phyloP scores from a whole-genome alignment of 225 moss, liverwort and hornwort genomes.

The Pseudisothecium myosuroides region DNA sequence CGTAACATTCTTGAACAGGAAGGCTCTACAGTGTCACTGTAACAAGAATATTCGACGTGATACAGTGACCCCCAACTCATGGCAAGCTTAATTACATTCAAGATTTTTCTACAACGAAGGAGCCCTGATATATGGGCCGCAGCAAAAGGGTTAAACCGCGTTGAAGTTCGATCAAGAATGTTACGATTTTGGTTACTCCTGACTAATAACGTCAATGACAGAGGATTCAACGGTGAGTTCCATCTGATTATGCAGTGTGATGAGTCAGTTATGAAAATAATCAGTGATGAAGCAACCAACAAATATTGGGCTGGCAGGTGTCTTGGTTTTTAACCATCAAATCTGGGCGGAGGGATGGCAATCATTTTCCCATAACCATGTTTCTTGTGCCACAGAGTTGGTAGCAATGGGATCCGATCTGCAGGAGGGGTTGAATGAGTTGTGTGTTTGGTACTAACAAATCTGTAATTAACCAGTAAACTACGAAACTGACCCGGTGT shows the following conservation, averaged over 20 bases:
- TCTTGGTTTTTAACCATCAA: neutral
- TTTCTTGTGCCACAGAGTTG: conserved; percentile 16
- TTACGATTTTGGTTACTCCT: neutral
- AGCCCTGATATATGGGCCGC: neutral
- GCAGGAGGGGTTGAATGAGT: neutral
- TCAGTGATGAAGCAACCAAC: neutral
- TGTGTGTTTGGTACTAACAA: neutral
- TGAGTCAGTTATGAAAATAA: neutral
- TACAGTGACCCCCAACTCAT: no score
- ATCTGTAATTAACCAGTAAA: neutral
- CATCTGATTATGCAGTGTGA: neutral
- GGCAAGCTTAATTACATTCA: neutral
- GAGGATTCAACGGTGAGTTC: neutral
- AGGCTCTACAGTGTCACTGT: neutral
- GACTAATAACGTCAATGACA: neutral
- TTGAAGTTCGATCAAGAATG: neutral
- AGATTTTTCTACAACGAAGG: neutral
- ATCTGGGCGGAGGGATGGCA: neutral
- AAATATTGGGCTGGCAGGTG: neutral
- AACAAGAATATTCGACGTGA: no score
- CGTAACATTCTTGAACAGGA: neutral
- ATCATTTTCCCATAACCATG: neutral
- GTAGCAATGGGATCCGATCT: neutral
- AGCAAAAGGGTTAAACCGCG: no score
- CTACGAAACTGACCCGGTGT: neutral